These are phyloP conservation scores for Leucogyrophana mollusca DNA, from an alignment of 768 basidiomycete genomes.

Conservation along the genomic window DNA sequence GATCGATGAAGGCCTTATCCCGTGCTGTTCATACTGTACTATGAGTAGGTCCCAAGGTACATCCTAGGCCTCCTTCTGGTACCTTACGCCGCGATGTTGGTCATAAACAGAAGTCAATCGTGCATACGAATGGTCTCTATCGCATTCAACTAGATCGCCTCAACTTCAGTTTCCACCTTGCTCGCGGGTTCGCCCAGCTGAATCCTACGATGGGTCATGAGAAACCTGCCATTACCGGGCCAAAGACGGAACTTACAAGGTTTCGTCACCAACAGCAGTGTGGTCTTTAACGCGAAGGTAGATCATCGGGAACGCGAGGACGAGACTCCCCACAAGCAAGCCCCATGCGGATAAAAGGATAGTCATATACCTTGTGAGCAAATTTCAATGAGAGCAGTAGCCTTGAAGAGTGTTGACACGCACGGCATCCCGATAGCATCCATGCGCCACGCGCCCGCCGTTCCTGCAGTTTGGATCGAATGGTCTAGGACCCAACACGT, in stretches of 20 bases:
- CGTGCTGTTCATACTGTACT: no score
- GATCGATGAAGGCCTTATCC: no score
- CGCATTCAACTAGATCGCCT: no score
- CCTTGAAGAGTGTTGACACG: conserved; percentile 22
- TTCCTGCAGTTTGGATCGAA: conserved; percentile 71
- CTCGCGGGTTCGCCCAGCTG: no score
- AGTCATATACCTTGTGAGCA: conserved; percentile 49
- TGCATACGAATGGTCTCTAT: no score
- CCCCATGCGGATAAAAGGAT: conserved; percentile 69
- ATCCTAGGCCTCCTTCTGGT: no score
- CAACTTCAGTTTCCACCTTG: no score
- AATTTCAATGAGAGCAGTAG: conserved; percentile 2
- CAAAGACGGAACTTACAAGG: conserved; percentile 45
- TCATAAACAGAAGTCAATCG: no score
- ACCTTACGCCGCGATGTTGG: no score
- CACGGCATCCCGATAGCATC: conserved; percentile 64
- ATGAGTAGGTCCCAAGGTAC: no score
- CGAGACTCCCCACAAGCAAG: conserved; percentile 55
- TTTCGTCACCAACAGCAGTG: conserved; percentile 50
- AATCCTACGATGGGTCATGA: no score
- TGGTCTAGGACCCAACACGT: conserved; percentile 41
- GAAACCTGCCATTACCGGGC: no score
- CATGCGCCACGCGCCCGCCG: conserved; percentile 63
- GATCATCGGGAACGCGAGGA: conserved; percentile 68
- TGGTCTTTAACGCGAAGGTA: conserved; percentile 60